These are phyloP conservation scores for Rhodocollybia butyracea DNA, from an alignment of 768 basidiomycete genomes.

Conservation along the genomic window DNA sequence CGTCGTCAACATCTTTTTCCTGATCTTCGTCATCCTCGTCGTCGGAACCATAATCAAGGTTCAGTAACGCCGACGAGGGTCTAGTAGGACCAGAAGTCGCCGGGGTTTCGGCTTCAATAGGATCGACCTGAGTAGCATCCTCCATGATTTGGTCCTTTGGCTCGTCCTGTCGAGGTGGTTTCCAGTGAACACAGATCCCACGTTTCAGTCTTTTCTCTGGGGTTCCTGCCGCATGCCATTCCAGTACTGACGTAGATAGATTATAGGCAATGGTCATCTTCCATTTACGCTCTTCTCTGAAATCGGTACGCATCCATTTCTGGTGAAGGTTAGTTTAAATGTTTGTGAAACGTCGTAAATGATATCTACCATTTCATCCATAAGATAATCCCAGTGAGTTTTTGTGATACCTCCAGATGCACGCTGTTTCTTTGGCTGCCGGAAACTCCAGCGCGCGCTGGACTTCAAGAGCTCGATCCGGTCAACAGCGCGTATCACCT, in stretches of 20 bases:
- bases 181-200: slow-evolving; percentile 72
- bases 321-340: slow-evolving; percentile 23
- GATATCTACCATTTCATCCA: slow-evolving; percentile 93
- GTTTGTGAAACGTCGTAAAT: not conserved
- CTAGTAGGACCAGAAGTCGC: not conserved
- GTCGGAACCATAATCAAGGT: slow-evolving; percentile 58
- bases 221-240: slow-evolving; percentile 81
- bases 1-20: slow-evolving; percentile 56
- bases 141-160: slow-evolving; percentile 35
- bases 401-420: slow-evolving; percentile 72
- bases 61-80: slow-evolving; percentile 26
- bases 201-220: slow-evolving; percentile 58
- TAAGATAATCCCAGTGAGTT: slow-evolving; percentile 91
- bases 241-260: slow-evolving; percentile 75
- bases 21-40: slow-evolving; percentile 62
- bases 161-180: slow-evolving; percentile 35
- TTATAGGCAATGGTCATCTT: slow-evolving; percentile 83
- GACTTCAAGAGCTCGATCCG: slow-evolving; percentile 82
- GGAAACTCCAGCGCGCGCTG: slow-evolving; percentile 81
- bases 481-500: slow-evolving; percentile 76
- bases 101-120: slow-evolving; percentile 19
- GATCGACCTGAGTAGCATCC: slow-evolving; percentile 24
- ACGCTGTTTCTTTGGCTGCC: slow-evolving; percentile 93
- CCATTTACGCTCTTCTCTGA: slow-evolving; percentile 92
- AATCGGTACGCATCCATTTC: slow-evolving; percentile 98